Conservation (phyloP, 2,329 filamentous ascomycete genomes). For the Hymenoscyphus infarciens region DNA sequence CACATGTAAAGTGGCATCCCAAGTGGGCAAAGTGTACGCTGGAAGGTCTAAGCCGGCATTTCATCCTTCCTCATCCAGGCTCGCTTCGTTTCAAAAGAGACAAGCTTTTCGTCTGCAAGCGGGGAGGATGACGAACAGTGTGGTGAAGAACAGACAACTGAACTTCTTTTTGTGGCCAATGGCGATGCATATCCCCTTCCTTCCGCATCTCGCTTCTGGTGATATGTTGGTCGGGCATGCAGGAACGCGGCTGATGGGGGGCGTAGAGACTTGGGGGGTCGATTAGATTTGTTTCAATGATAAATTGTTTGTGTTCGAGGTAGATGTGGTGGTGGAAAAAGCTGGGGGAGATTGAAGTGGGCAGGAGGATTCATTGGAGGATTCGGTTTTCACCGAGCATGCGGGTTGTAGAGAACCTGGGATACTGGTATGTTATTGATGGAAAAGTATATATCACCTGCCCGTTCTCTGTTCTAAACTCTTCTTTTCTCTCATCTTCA, state of each 20-base stretch:
- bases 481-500: conserved; percentile 1
- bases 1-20: too few species aligned
- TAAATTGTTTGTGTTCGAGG: not conserved
- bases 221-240: not conserved
- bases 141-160: not conserved
- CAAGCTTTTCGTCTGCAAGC: not conserved
- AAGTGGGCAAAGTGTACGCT: too few species aligned
- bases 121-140: not conserved
- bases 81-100: not conserved
- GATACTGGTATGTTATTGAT: not conserved
- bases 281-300: conserved; percentile 2
- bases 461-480: not conserved
- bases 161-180: not conserved
- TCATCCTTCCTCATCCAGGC: not conserved
- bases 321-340: not conserved
- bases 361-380: conserved; percentile 7
- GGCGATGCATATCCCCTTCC: not conserved
- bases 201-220: conserved; percentile 1
- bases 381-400: not conserved
- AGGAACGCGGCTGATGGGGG: not conserved
- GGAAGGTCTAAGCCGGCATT: not conserved
- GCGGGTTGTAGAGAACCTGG: not conserved
- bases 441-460: conserved; percentile 4
- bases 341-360: not conserved
- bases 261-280: too few species aligned